A percentile compares a stretch with the other conserved stretches of the same genome.
Evolutionary conservation across 352 stramenopile species (phyloP).

Genomic region (Pythium oligandrum): DNA sequence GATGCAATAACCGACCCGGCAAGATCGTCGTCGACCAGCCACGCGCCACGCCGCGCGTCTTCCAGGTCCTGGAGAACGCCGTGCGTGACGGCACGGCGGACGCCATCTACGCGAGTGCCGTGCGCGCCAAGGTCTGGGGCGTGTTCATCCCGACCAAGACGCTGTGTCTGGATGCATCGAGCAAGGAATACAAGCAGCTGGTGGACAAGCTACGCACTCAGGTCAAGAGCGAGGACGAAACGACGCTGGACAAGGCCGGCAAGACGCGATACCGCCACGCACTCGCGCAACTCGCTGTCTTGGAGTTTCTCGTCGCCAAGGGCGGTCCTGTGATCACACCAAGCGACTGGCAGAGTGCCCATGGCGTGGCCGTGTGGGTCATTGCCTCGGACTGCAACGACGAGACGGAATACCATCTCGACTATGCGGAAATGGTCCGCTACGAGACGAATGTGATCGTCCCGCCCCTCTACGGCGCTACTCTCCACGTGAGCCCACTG

Average conservation of each 20-base stretch:
- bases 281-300: constrained; percentile 36
- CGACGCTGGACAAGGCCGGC: constrained; percentile 3
- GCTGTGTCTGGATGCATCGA: constrained; percentile 6
- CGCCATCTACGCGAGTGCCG: constrained; percentile 50
- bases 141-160: constrained; percentile 44
- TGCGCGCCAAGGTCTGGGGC: constrained; percentile 55
- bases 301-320: constrained; percentile 49
- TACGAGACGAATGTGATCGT: constrained; percentile 73
- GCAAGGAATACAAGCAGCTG: too few species aligned
- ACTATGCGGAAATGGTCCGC: constrained; percentile 69
- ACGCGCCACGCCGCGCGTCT: constrained; percentile 22
- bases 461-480: constrained; percentile 67
- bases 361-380: constrained; percentile 64
- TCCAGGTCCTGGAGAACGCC: constrained; percentile 43
- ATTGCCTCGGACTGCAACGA: constrained; percentile 58
- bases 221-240: constrained; percentile 4
- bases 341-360: constrained; percentile 14
- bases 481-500: constrained; percentile 58
- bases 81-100: constrained; percentile 40
- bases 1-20: constrained; percentile 27
- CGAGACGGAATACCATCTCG: constrained; percentile 66
- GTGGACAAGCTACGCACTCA: not conserved
- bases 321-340: constrained; percentile 4
- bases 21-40: constrained; percentile 46
- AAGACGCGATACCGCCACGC: constrained; percentile 26